Conservation (phyloP, 1,284 basidiomycete species). For the Porogramme epimiltina region DNA sequence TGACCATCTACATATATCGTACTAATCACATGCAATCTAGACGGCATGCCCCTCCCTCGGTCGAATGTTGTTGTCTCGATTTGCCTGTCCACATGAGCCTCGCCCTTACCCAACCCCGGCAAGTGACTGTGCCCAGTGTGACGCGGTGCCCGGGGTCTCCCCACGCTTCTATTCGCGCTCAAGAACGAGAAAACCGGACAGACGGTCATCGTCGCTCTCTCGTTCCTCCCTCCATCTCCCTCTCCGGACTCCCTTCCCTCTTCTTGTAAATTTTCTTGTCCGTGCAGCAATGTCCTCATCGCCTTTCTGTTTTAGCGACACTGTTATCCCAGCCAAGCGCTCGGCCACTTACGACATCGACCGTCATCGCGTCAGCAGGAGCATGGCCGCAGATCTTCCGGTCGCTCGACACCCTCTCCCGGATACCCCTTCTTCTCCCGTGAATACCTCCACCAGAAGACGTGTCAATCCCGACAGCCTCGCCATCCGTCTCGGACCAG, state of each 20-base stretch:
- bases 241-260: not conserved
- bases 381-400: slow-evolving; percentile 16
- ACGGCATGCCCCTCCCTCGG: slow-evolving; percentile 9
- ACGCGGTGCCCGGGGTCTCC: slow-evolving; percentile 3
- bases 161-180: not conserved
- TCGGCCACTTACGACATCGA: slow-evolving; percentile 7
- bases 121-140: not conserved
- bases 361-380: slow-evolving; percentile 16
- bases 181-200: not conserved
- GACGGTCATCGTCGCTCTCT: not conserved
- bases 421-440: slow-evolving; percentile 4
- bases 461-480: slow-evolving; percentile 51
- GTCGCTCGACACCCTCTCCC: slow-evolving; percentile 11
- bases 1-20: slow-evolving; percentile 16
- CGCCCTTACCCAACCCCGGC: not conserved
- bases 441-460: slow-evolving; percentile 18
- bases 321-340: slow-evolving; percentile 18
- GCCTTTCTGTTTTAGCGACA: slow-evolving; percentile 11
- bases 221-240: not conserved
- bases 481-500: slow-evolving; percentile 62
- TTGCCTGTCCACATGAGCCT: not conserved
- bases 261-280: not conserved
- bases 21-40: slow-evolving; percentile 23
- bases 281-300: slow-evolving; percentile 6
- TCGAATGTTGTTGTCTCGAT: not conserved